A percentile compares a stretch with the other conserved stretches of the same genome.
Conservation (phyloP, 2,329 filamentous ascomycete species). For the Colletotrichum ledebouriae region DNA sequence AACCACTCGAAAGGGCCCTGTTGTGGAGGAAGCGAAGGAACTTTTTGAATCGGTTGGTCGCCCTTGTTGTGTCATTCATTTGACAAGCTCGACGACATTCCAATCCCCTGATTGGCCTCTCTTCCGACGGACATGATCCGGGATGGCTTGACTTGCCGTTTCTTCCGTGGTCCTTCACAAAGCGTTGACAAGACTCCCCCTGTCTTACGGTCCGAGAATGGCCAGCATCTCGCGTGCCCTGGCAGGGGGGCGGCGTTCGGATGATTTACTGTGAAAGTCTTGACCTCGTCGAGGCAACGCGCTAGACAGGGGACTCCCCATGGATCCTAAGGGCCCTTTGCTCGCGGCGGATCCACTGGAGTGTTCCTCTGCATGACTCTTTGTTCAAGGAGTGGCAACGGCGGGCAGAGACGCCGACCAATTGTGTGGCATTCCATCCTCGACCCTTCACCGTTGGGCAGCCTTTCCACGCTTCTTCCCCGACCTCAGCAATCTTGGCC, state of each 20-base stretch:
- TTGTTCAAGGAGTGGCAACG: slow-evolving; percentile 26
- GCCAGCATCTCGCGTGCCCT: slow-evolving; percentile 21
- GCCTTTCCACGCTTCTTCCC: slow-evolving; percentile 19
- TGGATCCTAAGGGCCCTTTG: slow-evolving; percentile 37
- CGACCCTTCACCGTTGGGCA: slow-evolving; percentile 11
- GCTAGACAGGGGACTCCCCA: slow-evolving; percentile 33
- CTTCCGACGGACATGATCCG: slow-evolving; percentile 9
- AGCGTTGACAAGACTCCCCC: slow-evolving; percentile 2
- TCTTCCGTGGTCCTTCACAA: slow-evolving; percentile 34
- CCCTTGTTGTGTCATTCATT: slow-evolving; percentile 33
- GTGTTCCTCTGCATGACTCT: slow-evolving; percentile 26
- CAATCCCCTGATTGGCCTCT: slow-evolving; percentile 17
- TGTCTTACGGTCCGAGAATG: not conserved
- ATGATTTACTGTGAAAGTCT: slow-evolving; percentile 18
- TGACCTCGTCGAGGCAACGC: slow-evolving; percentile 12
- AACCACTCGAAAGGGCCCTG: not conserved
- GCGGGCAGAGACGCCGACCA: not conserved
- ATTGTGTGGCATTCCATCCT: not conserved
- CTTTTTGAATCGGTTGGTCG: slow-evolving; percentile 28
- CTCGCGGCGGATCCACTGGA: slow-evolving; percentile 31
- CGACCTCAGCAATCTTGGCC: slow-evolving; percentile 36
- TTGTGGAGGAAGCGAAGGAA: slow-evolving; percentile 27
- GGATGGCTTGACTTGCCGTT: slow-evolving; percentile 26
- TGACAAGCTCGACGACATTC: slow-evolving; percentile 22
- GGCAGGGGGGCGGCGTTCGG: slow-evolving; percentile 30